Evolutionary conservation across 2,329 filamentous ascomycete genomes (phyloP).

Genomic region (Fusarium citri): DNA sequence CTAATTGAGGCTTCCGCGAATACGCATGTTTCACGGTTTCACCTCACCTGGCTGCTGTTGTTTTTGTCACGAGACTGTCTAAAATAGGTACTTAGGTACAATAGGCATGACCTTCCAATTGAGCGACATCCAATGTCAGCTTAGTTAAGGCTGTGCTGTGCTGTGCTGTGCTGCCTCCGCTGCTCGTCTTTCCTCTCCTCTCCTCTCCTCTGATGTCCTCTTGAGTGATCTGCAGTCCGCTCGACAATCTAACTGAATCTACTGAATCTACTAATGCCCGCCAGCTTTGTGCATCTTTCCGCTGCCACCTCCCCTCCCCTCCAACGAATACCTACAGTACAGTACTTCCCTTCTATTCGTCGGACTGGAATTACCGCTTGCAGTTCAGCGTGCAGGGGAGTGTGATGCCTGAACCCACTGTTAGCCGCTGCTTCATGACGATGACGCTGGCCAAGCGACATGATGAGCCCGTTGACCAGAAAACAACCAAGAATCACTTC

Average conservation of each 20-base stretch:
- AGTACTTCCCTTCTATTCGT: slow-evolving; percentile 8
- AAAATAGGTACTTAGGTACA: background rate
- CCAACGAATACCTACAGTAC: too few relatives aligned
- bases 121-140: slow-evolving; percentile 18
- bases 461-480: slow-evolving; percentile 8
- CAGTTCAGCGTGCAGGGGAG: slow-evolving; percentile 10
- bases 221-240: slow-evolving; percentile 25
- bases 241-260: slow-evolving; percentile 7
- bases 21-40: slow-evolving; percentile 31
- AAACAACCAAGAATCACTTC: background rate
- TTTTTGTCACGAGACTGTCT: slow-evolving; percentile 28
- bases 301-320: slow-evolving; percentile 5
- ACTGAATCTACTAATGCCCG: slow-evolving; percentile 14
- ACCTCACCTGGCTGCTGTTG: background rate
- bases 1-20: slow-evolving; percentile 30
- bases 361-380: slow-evolving; percentile 22
- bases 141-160: too few relatives aligned
- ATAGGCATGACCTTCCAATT: slow-evolving; percentile 18
- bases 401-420: slow-evolving; percentile 25
- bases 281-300: slow-evolving; percentile 11
- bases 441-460: slow-evolving; percentile 36
- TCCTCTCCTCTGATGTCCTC: slow-evolving; percentile 14
- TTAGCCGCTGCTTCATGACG: slow-evolving; percentile 42
- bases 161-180: slow-evolving; percentile 24
- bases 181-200: background rate